These are phyloP conservation scores for Phytophthora citrophthora DNA, from an alignment of 352 stramenopile species.

Conservation along the genomic window DNA sequence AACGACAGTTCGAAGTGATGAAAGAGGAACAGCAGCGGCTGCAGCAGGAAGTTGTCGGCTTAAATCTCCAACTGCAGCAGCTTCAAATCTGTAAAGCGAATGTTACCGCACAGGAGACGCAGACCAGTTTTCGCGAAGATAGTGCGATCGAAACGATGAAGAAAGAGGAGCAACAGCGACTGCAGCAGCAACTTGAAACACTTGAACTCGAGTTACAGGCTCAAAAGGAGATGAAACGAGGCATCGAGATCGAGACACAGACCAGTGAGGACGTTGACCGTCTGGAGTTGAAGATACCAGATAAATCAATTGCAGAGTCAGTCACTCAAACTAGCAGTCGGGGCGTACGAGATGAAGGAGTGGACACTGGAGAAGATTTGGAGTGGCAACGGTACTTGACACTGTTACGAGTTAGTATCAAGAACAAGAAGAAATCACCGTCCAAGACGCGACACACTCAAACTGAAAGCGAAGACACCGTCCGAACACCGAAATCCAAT, in stretches of 20 bases:
- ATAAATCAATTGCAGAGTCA: conserved; percentile 9
- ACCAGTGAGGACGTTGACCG: conserved; percentile 8
- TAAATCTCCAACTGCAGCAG: conserved; percentile 14
- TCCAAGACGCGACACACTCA: conserved; percentile 24
- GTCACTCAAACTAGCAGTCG: conserved; percentile 25
- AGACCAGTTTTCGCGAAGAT: conserved; percentile 18
- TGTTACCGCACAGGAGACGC: conserved; percentile 8
- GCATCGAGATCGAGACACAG: conserved; percentile 23
- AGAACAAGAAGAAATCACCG: conserved; percentile 38
- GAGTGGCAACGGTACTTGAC: conserved; percentile 50
- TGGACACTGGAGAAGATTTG: conserved; percentile 23
- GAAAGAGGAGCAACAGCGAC: conserved; percentile 23
- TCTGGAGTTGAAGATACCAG: conserved; percentile 21
- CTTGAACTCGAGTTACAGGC: conserved; percentile 15
- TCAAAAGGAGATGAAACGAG: conserved; percentile 1
- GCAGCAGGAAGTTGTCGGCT: conserved; percentile 17
- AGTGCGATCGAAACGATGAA: conserved; percentile 11
- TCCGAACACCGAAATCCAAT: conserved; percentile 12
- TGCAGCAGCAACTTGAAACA: conserved; percentile 19
- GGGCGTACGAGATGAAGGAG: conserved; percentile 15
- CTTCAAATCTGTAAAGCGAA: conserved; percentile 11
- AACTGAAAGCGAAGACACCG: conserved; percentile 13
- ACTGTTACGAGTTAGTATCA: conserved; percentile 41
- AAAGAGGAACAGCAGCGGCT: conserved; percentile 16
- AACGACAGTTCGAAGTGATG: conserved; percentile 7